phyloP scores from a whole-genome alignment of 345 rosid species.

The Nasturtium officinale region DNA sequence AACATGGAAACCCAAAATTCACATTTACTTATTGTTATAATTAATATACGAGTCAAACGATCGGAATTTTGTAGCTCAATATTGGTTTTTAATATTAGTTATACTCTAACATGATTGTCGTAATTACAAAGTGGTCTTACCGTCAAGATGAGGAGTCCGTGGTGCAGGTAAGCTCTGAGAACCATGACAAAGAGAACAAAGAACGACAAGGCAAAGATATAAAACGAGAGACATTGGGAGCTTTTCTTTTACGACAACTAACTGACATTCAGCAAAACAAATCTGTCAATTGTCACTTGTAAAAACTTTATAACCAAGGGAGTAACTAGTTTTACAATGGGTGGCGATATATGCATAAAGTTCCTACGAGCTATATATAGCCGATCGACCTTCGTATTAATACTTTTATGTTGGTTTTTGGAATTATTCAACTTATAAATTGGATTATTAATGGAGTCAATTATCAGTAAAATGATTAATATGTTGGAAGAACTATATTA shows the following conservation, averaged over 20 bases:
- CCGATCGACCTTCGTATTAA: conserved; percentile 27
- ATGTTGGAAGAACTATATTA: background rate
- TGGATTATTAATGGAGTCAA: too few species aligned
- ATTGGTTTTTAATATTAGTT: too few species aligned
- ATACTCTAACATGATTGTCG: too few species aligned
- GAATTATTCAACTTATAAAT: background rate
- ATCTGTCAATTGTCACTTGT: background rate
- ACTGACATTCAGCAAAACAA: background rate
- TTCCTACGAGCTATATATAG: conserved; percentile 34
- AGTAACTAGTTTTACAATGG: conserved; percentile 1
- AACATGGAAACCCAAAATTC: background rate
- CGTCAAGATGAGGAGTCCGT: conserved; percentile 39
- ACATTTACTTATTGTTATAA: too few species aligned
- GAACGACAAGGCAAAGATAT: conserved; percentile 28
- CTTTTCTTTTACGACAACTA: conserved; percentile 12
- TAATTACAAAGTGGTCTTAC: conserved; percentile 17
- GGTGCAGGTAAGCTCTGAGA: conserved; percentile 19
- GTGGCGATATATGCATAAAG: conserved; percentile 15
- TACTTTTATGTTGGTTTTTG: background rate
- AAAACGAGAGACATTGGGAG: conserved; percentile 33
- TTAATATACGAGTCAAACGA: too few species aligned
- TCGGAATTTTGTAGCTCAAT: too few species aligned
- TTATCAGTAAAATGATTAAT: too few species aligned
- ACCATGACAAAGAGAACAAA: conserved; percentile 25
- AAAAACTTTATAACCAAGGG: background rate